Percentiles rank a stretch among this genome's conserved stretches.
Evolutionary conservation across 2,329 filamentous ascomycete genomes (phyloP).

Genomic region (Alternaria infectoria): DNA sequence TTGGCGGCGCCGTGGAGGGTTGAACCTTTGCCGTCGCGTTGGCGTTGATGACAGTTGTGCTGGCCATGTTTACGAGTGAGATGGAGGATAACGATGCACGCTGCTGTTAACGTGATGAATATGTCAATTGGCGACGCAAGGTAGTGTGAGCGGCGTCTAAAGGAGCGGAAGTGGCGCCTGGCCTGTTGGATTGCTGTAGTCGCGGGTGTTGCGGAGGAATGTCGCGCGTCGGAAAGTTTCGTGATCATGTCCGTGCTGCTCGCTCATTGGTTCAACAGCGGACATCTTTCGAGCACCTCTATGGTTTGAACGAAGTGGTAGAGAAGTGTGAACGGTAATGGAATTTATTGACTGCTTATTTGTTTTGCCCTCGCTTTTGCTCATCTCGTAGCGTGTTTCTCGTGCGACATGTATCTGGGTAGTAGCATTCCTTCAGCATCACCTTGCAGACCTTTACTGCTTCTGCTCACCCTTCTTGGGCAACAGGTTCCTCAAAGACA

Average conservation of each 20-base stretch:
- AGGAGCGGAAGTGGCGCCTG: constrained; percentile 31
- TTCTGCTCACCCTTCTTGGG: constrained; percentile 33
- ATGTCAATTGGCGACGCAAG: background rate
- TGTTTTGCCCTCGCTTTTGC: no score
- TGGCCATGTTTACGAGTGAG: constrained; percentile 28
- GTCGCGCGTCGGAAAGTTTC: constrained; percentile 25
- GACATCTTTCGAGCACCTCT: background rate
- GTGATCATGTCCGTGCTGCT: constrained; percentile 24
- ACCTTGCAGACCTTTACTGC: background rate
- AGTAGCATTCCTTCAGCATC: background rate
- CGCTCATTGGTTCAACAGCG: constrained; percentile 5
- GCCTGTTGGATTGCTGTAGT: constrained; percentile 12
- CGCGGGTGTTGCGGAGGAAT: constrained; percentile 12
- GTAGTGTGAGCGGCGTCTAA: background rate
- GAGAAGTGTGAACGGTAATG: background rate
- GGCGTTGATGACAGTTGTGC: constrained; percentile 31
- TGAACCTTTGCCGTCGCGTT: constrained; percentile 28
- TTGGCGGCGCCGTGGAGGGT: constrained; percentile 43
- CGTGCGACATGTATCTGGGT: background rate
- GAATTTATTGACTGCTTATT: background rate
- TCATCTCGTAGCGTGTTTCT: background rate
- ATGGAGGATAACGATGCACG: background rate
- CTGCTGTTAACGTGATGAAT: background rate
- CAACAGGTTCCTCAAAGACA: constrained; percentile 84
- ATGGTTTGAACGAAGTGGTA: background rate